phyloP scores from a whole-genome alignment of 2,329 filamentous ascomycete genomes.

The Colletotrichum sp. region DNA sequence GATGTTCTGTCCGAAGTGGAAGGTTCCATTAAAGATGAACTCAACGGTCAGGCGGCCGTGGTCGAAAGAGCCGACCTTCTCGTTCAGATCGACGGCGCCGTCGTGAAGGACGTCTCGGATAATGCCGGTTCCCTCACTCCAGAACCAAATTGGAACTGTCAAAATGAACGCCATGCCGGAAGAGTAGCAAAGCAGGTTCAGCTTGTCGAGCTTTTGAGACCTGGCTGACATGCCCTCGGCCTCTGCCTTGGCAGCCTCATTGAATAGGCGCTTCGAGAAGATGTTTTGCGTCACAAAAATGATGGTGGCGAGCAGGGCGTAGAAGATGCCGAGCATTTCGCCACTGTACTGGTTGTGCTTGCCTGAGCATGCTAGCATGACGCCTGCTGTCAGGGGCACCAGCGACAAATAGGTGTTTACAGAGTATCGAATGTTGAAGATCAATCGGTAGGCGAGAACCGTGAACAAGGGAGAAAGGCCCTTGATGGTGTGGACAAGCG shows the following conservation, averaged over 20 bases:
- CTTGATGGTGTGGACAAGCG: conserved; percentile 97
- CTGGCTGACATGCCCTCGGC: conserved; percentile 68
- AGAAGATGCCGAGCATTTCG: conserved; percentile 88
- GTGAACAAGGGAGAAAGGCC: conserved; percentile 95
- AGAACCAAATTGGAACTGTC: conserved; percentile 91
- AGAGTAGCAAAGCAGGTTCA: conserved; percentile 97
- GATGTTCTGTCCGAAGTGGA: conserved; percentile 96
- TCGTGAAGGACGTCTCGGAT: conserved; percentile 81
- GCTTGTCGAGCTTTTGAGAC: conserved; percentile 88
- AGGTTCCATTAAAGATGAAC: conserved; percentile 95
- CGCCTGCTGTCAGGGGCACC: conserved; percentile 90
- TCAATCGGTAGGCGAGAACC: conserved; percentile 86
- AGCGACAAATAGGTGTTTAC: conserved; percentile 86
- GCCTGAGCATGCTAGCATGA: conserved; percentile 94
- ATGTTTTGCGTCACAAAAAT: conserved; percentile 99
- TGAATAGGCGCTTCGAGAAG: conserved; percentile 97
- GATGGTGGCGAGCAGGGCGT: conserved; percentile 87
- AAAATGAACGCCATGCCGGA: conserved; percentile 89
- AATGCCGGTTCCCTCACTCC: conserved; percentile 82
- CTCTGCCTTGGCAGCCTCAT: conserved; percentile 87
- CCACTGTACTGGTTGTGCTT: conserved; percentile 73
- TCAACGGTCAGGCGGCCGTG: conserved; percentile 80
- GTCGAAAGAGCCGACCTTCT: conserved; percentile 71
- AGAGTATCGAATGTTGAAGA: conserved; percentile 90
- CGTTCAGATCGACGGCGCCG: conserved; percentile 71